A percentile compares a stretch with the other conserved stretches of the same genome.
Conservation (phyloP, 1,284 basidiomycete genomes). For the Boletus sp. region DNA sequence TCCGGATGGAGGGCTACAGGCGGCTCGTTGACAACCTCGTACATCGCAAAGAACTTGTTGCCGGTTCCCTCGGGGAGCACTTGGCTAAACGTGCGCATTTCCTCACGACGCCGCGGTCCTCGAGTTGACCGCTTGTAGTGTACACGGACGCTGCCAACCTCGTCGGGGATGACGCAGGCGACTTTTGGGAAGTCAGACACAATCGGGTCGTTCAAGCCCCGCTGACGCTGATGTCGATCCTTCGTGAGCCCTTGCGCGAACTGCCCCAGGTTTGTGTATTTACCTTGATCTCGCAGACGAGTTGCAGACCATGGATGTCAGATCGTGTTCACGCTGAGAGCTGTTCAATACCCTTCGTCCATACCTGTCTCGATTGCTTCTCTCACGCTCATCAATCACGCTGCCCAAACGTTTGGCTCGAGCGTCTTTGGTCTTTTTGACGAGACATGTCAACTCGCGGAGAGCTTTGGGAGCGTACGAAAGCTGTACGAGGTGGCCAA, state of each 20-base stretch:
- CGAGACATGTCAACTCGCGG: slow-evolving; percentile 60
- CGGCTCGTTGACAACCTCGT: slow-evolving; percentile 50
- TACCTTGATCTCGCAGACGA: slow-evolving; percentile 1
- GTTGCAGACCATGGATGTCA: slow-evolving; percentile 31
- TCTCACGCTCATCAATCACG: slow-evolving; percentile 69
- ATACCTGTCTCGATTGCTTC: slow-evolving; percentile 77
- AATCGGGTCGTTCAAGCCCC: slow-evolving; percentile 36
- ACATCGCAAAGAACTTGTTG: slow-evolving; percentile 76
- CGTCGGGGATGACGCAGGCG: slow-evolving; percentile 56
- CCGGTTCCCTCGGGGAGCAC: slow-evolving; percentile 62
- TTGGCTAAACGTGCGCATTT: slow-evolving; percentile 48
- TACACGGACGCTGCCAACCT: slow-evolving; percentile 44
- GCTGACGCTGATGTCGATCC: slow-evolving; percentile 48
- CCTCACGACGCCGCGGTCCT: slow-evolving; percentile 2
- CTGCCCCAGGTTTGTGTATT: slow-evolving; percentile 57
- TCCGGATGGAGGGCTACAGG: slow-evolving; percentile 68
- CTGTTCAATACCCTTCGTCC: slow-evolving; percentile 67
- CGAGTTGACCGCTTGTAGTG: slow-evolving; percentile 41
- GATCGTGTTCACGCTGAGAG: slow-evolving; percentile 75
- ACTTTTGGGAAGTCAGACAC: slow-evolving; percentile 53
- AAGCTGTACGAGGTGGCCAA: slow-evolving; percentile 69
- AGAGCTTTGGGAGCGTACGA: slow-evolving; percentile 60
- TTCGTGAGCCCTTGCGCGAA: slow-evolving; percentile 61
- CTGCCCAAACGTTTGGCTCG: slow-evolving; percentile 57
- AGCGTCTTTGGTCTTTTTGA: slow-evolving; percentile 58